Evolutionary conservation across 768 basidiomycete genomes (phyloP), one percentile per base, ranked within the genome.

Genomic region (Cyathus striatus): DNA sequence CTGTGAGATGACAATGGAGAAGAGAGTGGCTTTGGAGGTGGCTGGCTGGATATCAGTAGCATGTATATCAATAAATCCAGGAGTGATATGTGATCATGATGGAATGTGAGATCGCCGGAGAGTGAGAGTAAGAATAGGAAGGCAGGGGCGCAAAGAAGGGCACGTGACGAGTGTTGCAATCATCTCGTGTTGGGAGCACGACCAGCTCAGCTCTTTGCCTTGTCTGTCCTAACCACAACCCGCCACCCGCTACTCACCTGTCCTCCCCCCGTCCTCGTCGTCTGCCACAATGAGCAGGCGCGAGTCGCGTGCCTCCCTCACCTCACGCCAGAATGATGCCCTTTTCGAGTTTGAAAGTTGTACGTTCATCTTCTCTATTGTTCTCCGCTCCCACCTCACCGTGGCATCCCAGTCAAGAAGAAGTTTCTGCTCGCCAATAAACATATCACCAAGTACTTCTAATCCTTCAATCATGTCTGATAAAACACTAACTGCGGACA

Each of bases 401-500:
- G 21, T 72, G 62, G 62, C 59, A 50, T 63, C 49, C 33, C 58
- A 91, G 89, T 90, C 72, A 90, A 90, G 81, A 89, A 88, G 81
- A 90, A 89, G 68, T 90, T 90, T 55, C 72, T 91, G 17, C 81
- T 90, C 46, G 87, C 88, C 45, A 91, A 91, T 67, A 90, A 90
- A 64, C 89, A 90, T 65, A 91, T 91, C 58, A 90, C 89, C 20
- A 91, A 90, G 88, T 90, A 52, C 27, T 76, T 60, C 22, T 16
- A 0, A 50, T n/a, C n/a, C 22, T 12, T 25, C n/a, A 18, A n/a
- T 27, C 41, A 17, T 34, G 17, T 17, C n/a, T n/a, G n/a, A 27
- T 32, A 25, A 26, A 5, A 27, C 12, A 26, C 37, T 44, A 14
- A 41, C 22, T 35, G 17, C 40, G 20, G 9, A 33, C 40, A 12